Evolutionary conservation across 805 yeast genomes (phyloP).

Genomic region (Kodamaea lidongshanica): DNA sequence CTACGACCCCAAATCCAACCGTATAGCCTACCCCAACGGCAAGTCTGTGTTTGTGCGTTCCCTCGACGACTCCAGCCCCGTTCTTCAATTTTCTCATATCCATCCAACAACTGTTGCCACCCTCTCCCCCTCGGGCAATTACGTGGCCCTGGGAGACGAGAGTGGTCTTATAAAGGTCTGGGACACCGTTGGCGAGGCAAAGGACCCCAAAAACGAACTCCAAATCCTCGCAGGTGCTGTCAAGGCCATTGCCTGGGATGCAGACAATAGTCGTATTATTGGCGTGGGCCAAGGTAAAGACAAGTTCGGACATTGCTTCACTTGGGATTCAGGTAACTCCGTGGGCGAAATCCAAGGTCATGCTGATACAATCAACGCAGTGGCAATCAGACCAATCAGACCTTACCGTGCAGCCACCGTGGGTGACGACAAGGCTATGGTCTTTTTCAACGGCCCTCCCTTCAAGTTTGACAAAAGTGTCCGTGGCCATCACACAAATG

Average conservation of each 20-base stretch:
- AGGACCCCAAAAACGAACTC: slow-evolving; percentile 65
- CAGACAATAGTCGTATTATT: slow-evolving; percentile 75
- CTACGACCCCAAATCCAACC: slow-evolving; percentile 60
- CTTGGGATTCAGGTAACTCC: slow-evolving; percentile 94
- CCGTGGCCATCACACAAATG: slow-evolving; percentile 69
- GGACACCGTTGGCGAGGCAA: slow-evolving; percentile 49
- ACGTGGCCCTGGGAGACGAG: slow-evolving; percentile 87
- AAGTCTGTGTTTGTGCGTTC: slow-evolving; percentile 71
- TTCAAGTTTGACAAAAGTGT: slow-evolving; percentile 75
- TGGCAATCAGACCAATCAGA: slow-evolving; percentile 74
- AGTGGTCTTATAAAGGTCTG: slow-evolving; percentile 86
- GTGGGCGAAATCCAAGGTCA: slow-evolving; percentile 96
- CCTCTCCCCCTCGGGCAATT: slow-evolving; percentile 85
- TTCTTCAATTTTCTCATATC: slow-evolving; percentile 68
- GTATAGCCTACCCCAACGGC: slow-evolving; percentile 78
- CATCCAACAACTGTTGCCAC: slow-evolving; percentile 73
- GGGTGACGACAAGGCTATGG: slow-evolving; percentile 80
- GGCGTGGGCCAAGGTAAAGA: slow-evolving; percentile 96
- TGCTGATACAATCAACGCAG: slow-evolving; percentile 74
- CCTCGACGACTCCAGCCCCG: slow-evolving; percentile 44
- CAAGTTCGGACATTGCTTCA: slow-evolving; percentile 84
- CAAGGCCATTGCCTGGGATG: slow-evolving; percentile 86
- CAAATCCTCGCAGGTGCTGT: slow-evolving; percentile 75
- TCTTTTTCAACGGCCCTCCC: slow-evolving; percentile 88
- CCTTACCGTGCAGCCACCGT: slow-evolving; percentile 94